Evolutionary conservation across 495 filamentous ascomycete genomes (phyloP), one percentile per base, ranked within the genome.

Genomic region (Hyaloscypha variabilis): DNA sequence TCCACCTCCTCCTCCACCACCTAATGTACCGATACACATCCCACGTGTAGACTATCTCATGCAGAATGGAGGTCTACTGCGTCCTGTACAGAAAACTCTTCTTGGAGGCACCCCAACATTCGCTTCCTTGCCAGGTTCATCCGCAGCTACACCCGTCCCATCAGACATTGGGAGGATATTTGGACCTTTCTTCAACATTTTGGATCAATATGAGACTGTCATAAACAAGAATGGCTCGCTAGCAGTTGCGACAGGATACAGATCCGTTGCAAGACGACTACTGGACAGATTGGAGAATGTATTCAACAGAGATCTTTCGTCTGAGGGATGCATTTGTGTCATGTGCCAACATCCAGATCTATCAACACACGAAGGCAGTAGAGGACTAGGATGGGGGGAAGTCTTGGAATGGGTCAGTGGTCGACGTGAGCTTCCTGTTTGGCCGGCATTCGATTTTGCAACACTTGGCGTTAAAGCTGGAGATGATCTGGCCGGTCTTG

Each of bases 191-290:
- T 88, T 90, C 70, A 86, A 85, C 53, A 80, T 97, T 14, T 80
- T 99, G 23, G 91, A 97, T 70, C 89, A 94, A 63, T 98, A 97
- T 72, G 80, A 88, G 57, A 82, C 87, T 8, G 93, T 99, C 10
- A 84, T 98, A 63, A 78, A 79, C 23, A 90, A 88, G 56, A 92
- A 89, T 72, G 96, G 96, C 2, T 97, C 93, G 8, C 75, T 99
- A 19, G 96, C 96, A 6, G 96, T 99, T 0, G 95, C 95, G 25
- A 98, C 96, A 6, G 96, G 96, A 2, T 97, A 98, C 76, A 87
- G 90, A 57, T 97, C 94, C 8, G 89, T 98, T 42, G 96, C 96
- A n/a, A 88, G 96, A 2, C 85, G 93, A 42, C 75, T 98, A 26
- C 83, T 98, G n/a, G 95, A 99, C 72, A 88, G 94, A 59, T 79